Evolutionary conservation across 768 basidiomycete genomes (phyloP).

Genomic region (Hypsizygus marmoreus): DNA sequence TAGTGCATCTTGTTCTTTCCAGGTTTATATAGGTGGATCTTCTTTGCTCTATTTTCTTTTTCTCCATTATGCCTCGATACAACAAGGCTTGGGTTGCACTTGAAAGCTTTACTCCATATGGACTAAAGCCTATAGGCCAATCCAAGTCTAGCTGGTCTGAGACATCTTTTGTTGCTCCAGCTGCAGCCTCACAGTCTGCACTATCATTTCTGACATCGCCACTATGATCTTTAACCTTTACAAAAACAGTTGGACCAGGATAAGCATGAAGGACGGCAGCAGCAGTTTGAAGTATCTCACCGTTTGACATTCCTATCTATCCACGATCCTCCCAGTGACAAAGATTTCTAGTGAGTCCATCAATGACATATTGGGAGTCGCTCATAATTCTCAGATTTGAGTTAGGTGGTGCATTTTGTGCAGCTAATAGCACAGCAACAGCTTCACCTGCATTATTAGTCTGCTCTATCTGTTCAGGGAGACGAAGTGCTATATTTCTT

Average conservation of each 20-base stretch:
- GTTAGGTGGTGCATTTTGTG: not conserved
- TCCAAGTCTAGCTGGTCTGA: not conserved
- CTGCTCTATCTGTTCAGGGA: conserved; percentile 7
- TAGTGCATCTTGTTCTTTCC: not conserved
- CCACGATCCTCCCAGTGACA: conserved; percentile 12
- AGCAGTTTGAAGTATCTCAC: not conserved
- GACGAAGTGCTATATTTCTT: conserved; percentile 9
- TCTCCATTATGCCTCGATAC: conserved; percentile 1
- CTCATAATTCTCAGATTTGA: conserved; percentile 2
- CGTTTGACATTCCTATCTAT: conserved; percentile 5
- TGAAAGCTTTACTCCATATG: not conserved
- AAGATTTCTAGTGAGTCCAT: conserved; percentile 10
- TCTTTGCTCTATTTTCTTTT: not conserved
- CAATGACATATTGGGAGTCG: conserved; percentile 19
- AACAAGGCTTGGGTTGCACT: not conserved
- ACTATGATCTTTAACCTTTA: conserved; percentile 19
- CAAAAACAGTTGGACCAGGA: not conserved
- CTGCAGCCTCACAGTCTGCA: conserved; percentile 12
- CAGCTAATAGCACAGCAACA: conserved; percentile 15
- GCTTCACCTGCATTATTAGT: conserved; percentile 22
- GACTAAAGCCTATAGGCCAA: not conserved
- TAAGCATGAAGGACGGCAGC: not conserved
- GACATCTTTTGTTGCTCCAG: conserved; percentile 3
- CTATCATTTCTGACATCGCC: conserved; percentile 16
- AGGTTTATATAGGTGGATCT: not conserved